These are phyloP conservation scores for Angomonas deanei DNA, from an alignment of 208 protist species.

Conservation along the genomic window DNA sequence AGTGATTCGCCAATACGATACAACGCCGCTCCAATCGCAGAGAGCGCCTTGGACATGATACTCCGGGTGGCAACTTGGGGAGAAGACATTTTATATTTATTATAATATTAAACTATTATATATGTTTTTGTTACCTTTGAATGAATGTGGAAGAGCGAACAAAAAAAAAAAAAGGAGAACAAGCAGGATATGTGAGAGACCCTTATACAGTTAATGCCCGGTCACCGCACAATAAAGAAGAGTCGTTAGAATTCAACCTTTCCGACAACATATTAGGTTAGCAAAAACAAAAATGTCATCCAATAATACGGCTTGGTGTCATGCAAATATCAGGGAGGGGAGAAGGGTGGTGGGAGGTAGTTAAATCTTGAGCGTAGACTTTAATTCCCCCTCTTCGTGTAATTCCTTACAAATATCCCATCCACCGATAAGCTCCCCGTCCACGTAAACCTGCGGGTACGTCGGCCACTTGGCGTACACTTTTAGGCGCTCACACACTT, in stretches of 20 bases:
- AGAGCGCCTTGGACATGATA: background rate
- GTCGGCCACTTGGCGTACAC: constrained; percentile 91
- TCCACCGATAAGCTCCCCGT: constrained; percentile 91
- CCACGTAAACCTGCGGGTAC: constrained; percentile 92
- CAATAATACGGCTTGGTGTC: too few species aligned
- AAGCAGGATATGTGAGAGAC: background rate
- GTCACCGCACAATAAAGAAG: background rate
- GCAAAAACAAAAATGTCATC: too few species aligned
- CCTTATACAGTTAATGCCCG: background rate
- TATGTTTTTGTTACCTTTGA: background rate
- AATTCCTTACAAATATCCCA: constrained; percentile 88
- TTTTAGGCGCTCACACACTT: constrained; percentile 88
- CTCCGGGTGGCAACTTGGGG: background rate
- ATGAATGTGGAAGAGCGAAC: too few species aligned
- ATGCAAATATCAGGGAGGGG: background rate
- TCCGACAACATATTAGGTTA: too few species aligned
- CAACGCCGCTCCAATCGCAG: background rate
- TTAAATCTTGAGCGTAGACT: constrained; percentile 42
- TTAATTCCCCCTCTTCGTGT: constrained; percentile 75
- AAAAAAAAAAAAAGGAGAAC: background rate
- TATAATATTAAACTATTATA: too few species aligned
- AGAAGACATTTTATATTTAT: constrained; percentile 3
- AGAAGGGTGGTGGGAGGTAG: background rate
- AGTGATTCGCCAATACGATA: constrained; percentile 15
- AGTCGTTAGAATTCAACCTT: background rate